Evolutionary conservation across 2,329 filamentous ascomycete genomes (phyloP).

Genomic region (Zopfia rhizophila): DNA sequence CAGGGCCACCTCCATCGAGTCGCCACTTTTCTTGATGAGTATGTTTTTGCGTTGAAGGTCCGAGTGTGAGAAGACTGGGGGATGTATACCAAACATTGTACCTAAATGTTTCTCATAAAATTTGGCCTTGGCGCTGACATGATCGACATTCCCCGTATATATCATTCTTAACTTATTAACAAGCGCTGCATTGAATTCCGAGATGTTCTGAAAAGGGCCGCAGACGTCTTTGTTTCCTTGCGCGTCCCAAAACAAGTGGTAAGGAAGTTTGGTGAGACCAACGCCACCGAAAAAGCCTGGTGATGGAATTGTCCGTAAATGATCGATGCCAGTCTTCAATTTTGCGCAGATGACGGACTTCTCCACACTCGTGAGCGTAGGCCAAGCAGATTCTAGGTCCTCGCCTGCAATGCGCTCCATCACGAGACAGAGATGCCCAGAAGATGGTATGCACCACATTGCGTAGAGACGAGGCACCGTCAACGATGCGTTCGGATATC

Average conservation of each 20-base stretch:
- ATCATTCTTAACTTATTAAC: conserved; percentile 9
- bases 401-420: conserved; percentile 19
- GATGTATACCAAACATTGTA: conserved; percentile 10
- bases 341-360: conserved; percentile 19
- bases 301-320: conserved; percentile 11
- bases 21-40: conserved; percentile 10
- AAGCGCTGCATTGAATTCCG: conserved; percentile 17
- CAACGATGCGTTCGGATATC: conserved; percentile 6
- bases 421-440: conserved; percentile 20
- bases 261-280: conserved; percentile 12
- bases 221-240: conserved; percentile 15
- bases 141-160: conserved; percentile 3
- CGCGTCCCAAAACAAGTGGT: conserved; percentile 19
- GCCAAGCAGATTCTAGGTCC: conserved; percentile 13
- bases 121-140: conserved; percentile 15
- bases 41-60: conserved; percentile 25
- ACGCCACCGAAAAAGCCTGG: conserved; percentile 18
- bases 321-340: conserved; percentile 13
- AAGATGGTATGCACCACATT: conserved; percentile 19
- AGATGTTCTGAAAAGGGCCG: conserved; percentile 17
- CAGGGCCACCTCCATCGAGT: conserved; percentile 16
- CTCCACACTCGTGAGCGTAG: conserved; percentile 11
- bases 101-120: conserved; percentile 22
- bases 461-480: conserved; percentile 18
- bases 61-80: conserved; percentile 12